Percentiles rank a stretch among this genome's conserved stretches.
Evolutionary conservation across 2,329 filamentous ascomycete genomes (phyloP).

Genomic region (Pezicula neosporulosa): DNA sequence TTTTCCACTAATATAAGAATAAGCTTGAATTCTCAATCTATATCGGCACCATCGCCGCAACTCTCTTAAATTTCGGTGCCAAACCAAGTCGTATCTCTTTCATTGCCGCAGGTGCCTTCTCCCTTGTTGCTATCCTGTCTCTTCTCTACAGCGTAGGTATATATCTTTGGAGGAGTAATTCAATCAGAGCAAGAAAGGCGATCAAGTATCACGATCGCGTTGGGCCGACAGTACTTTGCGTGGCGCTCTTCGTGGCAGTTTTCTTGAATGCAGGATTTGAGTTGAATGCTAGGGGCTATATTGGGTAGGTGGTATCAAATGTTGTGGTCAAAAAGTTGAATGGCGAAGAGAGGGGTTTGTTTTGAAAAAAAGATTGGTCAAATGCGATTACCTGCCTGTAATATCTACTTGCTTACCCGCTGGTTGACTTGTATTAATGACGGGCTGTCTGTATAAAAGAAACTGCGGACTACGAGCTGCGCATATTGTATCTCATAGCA

Average conservation of each 20-base stretch:
- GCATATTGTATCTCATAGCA: too few species aligned
- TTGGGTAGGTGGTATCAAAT: slow-evolving; percentile 1
- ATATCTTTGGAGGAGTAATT: slow-evolving; percentile 84
- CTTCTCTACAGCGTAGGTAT: slow-evolving; percentile 81
- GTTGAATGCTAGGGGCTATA: slow-evolving; percentile 50
- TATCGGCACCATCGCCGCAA: slow-evolving; percentile 81
- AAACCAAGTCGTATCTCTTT: slow-evolving; percentile 58
- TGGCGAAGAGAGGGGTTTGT: too few species aligned
- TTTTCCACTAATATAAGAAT: slow-evolving; percentile 12
- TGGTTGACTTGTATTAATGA: too few species aligned
- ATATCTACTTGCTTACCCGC: too few species aligned
- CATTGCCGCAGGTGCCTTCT: slow-evolving; percentile 73
- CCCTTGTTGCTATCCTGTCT: slow-evolving; percentile 70
- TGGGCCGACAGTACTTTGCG: slow-evolving; percentile 76
- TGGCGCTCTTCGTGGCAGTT: slow-evolving; percentile 70
- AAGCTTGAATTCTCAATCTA: slow-evolving; percentile 95
- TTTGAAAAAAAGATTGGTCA: too few species aligned
- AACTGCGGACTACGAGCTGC: too few species aligned
- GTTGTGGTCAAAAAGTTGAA: too few species aligned
- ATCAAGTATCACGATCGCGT: slow-evolving; percentile 88
- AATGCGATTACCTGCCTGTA: too few species aligned
- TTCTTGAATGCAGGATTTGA: slow-evolving; percentile 78
- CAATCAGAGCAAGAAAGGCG: slow-evolving; percentile 79
- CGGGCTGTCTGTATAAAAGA: too few species aligned
- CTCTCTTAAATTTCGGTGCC: slow-evolving; percentile 75